Conservation (phyloP, 805 yeast species). For the Starmerella bombicola region DNA sequence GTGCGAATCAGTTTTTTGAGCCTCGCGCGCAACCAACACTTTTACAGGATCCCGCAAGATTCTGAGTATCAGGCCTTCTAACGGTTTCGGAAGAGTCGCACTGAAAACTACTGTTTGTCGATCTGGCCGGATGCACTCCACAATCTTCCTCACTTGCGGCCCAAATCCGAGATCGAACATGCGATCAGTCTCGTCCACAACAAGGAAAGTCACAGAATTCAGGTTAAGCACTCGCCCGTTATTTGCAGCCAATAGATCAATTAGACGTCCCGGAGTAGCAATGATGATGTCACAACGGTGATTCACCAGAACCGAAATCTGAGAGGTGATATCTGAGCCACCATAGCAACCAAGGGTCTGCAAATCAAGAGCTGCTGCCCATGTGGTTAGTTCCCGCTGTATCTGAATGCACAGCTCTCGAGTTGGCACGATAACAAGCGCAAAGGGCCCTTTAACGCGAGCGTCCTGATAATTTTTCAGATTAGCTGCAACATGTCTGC, state of each 20-base stretch:
- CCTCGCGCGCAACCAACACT: slow-evolving; percentile 62
- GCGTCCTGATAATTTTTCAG: slow-evolving; percentile 31
- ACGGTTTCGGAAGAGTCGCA: slow-evolving; percentile 78
- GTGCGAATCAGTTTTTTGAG: slow-evolving; percentile 37
- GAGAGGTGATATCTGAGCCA: slow-evolving; percentile 70
- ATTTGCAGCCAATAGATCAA: slow-evolving; percentile 76
- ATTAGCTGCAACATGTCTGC: slow-evolving; percentile 74
- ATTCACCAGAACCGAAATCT: slow-evolving; percentile 59
- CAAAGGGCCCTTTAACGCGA: slow-evolving; percentile 48
- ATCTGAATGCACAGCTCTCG: slow-evolving; percentile 86
- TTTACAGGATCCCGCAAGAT: slow-evolving; percentile 55
- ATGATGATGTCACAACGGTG: slow-evolving; percentile 69
- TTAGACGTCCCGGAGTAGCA: slow-evolving; percentile 91
- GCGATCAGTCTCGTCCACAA: slow-evolving; percentile 90
- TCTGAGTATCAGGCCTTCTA: slow-evolving; percentile 62
- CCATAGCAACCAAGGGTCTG: slow-evolving; percentile 71
- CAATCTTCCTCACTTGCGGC: slow-evolving; percentile 79
- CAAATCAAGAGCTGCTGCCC: slow-evolving; percentile 40
- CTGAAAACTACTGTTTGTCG: slow-evolving; percentile 82
- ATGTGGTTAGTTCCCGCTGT: slow-evolving; percentile 47
- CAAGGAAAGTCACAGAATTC: slow-evolving; percentile 61
- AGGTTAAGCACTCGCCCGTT: slow-evolving; percentile 63
- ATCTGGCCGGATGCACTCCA: slow-evolving; percentile 68
- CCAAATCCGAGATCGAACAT: slow-evolving; percentile 96
- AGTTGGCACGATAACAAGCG: slow-evolving; percentile 75